Evolutionary conservation across 331 rosid genomes (phyloP), one percentile per base, ranked within the genome.

Genomic region (Pyracantha coccinea): DNA sequence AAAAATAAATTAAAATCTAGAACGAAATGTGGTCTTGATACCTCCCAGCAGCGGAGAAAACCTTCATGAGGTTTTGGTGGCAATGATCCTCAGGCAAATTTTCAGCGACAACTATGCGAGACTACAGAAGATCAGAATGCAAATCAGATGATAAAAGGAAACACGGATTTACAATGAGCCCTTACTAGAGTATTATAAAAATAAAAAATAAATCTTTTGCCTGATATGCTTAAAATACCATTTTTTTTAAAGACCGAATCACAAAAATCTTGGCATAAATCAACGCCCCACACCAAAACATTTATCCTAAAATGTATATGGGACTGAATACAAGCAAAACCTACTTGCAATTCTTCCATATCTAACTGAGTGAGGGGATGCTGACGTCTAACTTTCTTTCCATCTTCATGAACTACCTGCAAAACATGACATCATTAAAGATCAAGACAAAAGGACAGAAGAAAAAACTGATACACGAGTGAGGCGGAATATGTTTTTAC

Each of bases 81-180:
- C 97, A 91, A 82, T 94, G 99, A 82, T 94, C 99, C 82, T 94
- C 99, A 2, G 99, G 99, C 87, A 94, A 86, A 82, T 94, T 94
- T 86, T 92, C 99, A 59, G 99, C 99, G 41, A 94, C 86, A 79
- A 92, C 89, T 76, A 94, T 86, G 78, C 99, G 97, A 55, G 95
- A 88, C 99, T 94, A 81, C 62, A 58, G 59, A 60, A 58, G 59
- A 60, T 73, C 25, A 75, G 27, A 74, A 73, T 62, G 58, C 69
- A 60, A 57, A 79, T 75, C 25, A 74, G 44, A 29, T 16, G 31
- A 15, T 24, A 71, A 66, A 7, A 58, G 29, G 24, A 38, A 61
- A 62, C 31, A 58, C 20, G 5, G 65, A 66, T 32, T 38, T 38
- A 38, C 45, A 38, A 38, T 11, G 45, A 38, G 14, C 45, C 14